These are phyloP conservation scores for Xylariaceae sp. DNA, from an alignment of 2,329 filamentous ascomycete genomes.

Conservation along the genomic window DNA sequence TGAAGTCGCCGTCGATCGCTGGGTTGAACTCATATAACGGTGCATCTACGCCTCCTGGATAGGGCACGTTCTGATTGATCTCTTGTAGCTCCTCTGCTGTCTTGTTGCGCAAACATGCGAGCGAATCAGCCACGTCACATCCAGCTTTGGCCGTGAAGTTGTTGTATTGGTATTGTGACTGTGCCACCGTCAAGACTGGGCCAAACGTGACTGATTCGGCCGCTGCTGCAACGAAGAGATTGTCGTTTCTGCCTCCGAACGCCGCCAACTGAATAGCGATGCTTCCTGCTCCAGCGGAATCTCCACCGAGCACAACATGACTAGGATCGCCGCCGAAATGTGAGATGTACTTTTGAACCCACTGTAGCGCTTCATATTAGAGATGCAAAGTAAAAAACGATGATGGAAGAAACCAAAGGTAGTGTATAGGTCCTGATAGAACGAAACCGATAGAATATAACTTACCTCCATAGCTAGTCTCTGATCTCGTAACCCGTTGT, in stretches of 20 bases:
- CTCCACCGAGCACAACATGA: conserved; percentile 66
- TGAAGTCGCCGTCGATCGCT: conserved; percentile 50
- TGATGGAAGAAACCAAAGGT: no score
- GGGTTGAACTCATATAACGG: conserved; percentile 54
- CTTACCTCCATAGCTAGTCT: conserved; percentile 62
- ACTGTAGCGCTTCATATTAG: no score
- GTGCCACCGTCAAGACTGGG: conserved; percentile 40
- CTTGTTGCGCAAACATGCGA: conserved; percentile 45
- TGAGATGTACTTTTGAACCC: conserved; percentile 63
- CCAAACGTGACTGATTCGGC: conserved; percentile 51
- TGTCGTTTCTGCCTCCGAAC: conserved; percentile 45
- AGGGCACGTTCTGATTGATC: conserved; percentile 39
- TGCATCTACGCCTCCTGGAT: conserved; percentile 30
- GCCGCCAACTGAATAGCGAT: conserved; percentile 61
- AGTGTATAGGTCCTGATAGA: no score
- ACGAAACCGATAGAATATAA: no score
- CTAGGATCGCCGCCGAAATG: conserved; percentile 66
- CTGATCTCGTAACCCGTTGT: conserved; percentile 69
- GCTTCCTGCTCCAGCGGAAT: conserved; percentile 63
- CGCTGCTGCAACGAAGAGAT: conserved; percentile 49
- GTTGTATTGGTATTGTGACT: conserved; percentile 51
- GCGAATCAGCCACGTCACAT: conserved; percentile 36
- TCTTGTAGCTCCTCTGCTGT: conserved; percentile 39
- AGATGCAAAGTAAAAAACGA: no score
- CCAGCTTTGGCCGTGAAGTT: conserved; percentile 42